A percentile compares a stretch with the other conserved stretches of the same genome.
Conservation (phyloP, 2,329 filamentous ascomycete genomes). For the Microcera coccophila region DNA sequence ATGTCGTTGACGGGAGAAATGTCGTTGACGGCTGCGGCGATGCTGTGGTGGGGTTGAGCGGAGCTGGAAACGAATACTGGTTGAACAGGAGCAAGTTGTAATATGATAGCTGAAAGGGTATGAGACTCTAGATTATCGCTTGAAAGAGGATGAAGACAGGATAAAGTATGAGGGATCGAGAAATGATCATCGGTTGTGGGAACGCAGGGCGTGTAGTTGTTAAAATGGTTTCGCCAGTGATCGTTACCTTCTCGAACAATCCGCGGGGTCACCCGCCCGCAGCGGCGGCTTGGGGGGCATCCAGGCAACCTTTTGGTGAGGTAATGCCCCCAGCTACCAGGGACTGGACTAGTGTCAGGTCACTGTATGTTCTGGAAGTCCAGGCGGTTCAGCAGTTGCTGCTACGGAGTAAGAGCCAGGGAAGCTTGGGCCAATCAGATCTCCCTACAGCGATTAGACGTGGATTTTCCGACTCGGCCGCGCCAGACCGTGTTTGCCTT, state of each 20-base stretch:
- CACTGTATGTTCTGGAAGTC: no score
- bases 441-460: no score
- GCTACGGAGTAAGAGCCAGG: not conserved
- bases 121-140: no score
- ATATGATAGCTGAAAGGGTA: no score
- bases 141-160: no score
- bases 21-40: not conserved
- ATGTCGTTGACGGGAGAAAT: not conserved
- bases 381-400: no score
- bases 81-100: not conserved
- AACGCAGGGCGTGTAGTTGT: no score
- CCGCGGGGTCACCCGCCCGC: not conserved
- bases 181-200: no score
- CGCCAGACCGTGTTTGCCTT: constrained; percentile 45
- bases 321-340: constrained; percentile 4
- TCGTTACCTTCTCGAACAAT: not conserved
- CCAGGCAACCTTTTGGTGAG: constrained; percentile 19
- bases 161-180: no score
- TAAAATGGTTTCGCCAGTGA: no score
- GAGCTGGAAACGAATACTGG: not conserved
- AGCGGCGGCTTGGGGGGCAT: not conserved
- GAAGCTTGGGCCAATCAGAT: constrained; percentile 2
- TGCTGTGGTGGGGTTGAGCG: not conserved
- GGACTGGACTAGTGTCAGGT: no score
- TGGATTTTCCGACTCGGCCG: constrained; percentile 27